These are phyloP conservation scores for Penicillium arizonense DNA, from an alignment of 495 filamentous ascomycete genomes.

Conservation along the genomic window DNA sequence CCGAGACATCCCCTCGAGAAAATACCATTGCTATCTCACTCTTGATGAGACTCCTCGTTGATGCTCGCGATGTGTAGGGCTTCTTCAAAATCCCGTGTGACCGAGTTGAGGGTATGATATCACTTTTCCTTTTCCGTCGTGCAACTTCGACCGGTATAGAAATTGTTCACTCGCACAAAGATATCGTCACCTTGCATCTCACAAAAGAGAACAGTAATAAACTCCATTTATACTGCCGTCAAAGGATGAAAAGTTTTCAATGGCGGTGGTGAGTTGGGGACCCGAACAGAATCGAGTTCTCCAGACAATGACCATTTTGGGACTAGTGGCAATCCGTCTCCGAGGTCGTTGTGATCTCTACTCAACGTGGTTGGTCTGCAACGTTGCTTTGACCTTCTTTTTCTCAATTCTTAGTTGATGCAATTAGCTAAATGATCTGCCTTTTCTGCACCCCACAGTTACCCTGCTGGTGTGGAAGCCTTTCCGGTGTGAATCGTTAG, in stretches of 20 bases:
- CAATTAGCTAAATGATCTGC: constrained; percentile 18
- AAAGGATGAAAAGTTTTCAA: not conserved
- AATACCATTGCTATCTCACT: constrained; percentile 19
- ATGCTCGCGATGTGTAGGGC: not conserved
- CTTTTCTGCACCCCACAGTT: constrained; percentile 4
- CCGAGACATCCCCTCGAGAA: constrained; percentile 24
- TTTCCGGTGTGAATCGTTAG: not conserved
- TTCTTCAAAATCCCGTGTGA: not conserved
- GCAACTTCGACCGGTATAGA: too few species aligned
- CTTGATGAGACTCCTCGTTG: not conserved
- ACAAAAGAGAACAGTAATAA: not conserved
- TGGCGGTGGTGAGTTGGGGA: not conserved
- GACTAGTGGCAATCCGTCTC: constrained; percentile 18
- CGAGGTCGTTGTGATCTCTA: not conserved
- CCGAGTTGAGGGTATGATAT: constrained; percentile 8
- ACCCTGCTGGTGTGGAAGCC: not conserved
- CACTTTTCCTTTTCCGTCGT: constrained; percentile 3
- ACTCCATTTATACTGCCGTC: not conserved
- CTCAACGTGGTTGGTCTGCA: constrained; percentile 7
- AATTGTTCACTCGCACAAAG: not conserved
- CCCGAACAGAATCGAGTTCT: constrained; percentile 13
- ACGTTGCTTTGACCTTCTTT: constrained; percentile 1
- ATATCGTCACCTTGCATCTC: not conserved
- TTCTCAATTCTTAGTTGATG: constrained; percentile 15
- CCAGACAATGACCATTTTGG: constrained; percentile 23